Percentiles rank a stretch among this genome's conserved stretches.
These are phyloP conservation scores for Aquilaria agallochum DNA, from an alignment of 441 rosid genomes.

Conservation along the genomic window DNA sequence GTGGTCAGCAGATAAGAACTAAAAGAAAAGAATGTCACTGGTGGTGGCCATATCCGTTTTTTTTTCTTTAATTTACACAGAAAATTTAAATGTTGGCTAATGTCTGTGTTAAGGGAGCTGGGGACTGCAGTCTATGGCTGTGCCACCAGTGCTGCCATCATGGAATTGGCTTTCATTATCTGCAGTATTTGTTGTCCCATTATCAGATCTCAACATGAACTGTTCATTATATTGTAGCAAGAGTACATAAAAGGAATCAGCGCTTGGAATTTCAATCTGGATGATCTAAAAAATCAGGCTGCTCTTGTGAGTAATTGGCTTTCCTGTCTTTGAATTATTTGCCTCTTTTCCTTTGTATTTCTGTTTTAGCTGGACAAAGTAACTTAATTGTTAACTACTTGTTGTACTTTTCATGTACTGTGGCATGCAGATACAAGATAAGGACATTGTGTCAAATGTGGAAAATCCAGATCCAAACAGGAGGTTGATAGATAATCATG, in stretches of 20 bases:
- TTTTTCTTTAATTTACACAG: no score
- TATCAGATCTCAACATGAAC: not conserved
- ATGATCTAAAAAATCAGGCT: conserved; percentile 92
- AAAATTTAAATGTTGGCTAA: no score
- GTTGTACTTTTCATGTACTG: conserved; percentile 15
- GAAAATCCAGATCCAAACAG: conserved; percentile 40
- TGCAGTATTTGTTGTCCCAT: not conserved
- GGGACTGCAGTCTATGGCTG: no score
- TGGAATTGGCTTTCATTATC: no score
- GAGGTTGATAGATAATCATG: conserved; percentile 40
- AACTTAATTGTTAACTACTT: conserved; percentile 9
- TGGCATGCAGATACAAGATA: conserved; percentile 67
- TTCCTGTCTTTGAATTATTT: conserved; percentile 1
- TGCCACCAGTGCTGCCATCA: no score
- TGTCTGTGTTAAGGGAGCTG: no score
- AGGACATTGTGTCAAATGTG: conserved; percentile 49
- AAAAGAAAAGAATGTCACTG: no score
- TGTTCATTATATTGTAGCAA: conserved; percentile 55
- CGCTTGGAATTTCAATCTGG: conserved; percentile 99
- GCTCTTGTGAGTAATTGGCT: conserved; percentile 61
- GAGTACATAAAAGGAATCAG: conserved; percentile 96
- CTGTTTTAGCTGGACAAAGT: not conserved
- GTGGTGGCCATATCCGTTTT: no score
- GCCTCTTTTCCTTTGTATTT: no score
- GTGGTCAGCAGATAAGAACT: no score